Evolutionary conservation across 495 filamentous ascomycete genomes (phyloP), one percentile per base, ranked within the genome.

Genomic region (Tuber calosporum): DNA sequence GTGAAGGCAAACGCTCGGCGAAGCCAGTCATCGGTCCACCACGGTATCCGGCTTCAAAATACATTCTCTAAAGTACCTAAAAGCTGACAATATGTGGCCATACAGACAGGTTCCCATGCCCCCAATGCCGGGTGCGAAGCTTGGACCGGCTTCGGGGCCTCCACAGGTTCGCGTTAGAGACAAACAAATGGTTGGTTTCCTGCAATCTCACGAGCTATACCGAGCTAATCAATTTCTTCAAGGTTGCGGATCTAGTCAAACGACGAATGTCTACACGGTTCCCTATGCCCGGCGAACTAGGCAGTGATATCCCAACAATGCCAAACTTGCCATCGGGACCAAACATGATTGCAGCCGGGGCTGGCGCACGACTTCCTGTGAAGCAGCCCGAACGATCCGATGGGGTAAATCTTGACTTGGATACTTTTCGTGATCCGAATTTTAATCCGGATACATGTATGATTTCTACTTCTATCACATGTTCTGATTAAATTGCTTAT

Each of bases 191-290:
- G 76, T 74, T 40, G 6, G 30, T 45, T 36, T 40, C 42, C n/a
- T 11, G 3, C 11, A 34, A 62, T 17, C 53, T 17, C 26, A 34
- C 11, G 26, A 62, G 26, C 26, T 62, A 7, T 62, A 34, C 26
- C 53, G 15, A 62, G 26, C 53, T 62, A 62, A 62, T 34, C 13
- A 62, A 34, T 30, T 19, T 36, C 45, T 76, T 67, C 22, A 69
- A 81, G 79, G 80, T 82, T 48, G 80, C 93, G 34, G 96, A 99
- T 82, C 85, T 98, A 68, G 96, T 99, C 69, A 98, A 98, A 83
- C 86, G 92, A 73, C 86, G 95, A 72, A 98, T 97, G 82, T 98
- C 95, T 26, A 93, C 93, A 40, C 88, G 94, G 69, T 97, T 97
- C 82, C 92, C 92, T 20, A 42, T 78, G 43, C 66, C 80, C 22